A percentile compares a stretch with the other conserved stretches of the same genome.
Conservation (phyloP, 2,329 filamentous ascomycete genomes). For the Penicillium sp. region DNA sequence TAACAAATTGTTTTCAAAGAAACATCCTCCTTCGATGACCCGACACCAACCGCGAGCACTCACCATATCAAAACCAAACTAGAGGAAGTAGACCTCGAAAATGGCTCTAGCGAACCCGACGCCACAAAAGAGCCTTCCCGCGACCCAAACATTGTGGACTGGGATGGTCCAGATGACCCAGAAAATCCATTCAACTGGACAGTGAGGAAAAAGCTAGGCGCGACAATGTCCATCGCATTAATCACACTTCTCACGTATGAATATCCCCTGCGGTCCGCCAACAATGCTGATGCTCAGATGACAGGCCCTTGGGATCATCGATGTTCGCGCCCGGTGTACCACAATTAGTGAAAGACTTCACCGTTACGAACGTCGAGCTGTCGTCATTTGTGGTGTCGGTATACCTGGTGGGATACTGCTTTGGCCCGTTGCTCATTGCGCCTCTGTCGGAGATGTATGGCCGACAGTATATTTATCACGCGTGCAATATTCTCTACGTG, state of each 20-base stretch:
- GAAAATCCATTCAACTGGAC: slow-evolving; percentile 27
- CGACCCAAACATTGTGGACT: slow-evolving; percentile 58
- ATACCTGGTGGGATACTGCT: slow-evolving; percentile 62
- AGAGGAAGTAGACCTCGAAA: slow-evolving; percentile 11
- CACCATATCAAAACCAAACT: slow-evolving; percentile 1
- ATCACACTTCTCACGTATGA: slow-evolving; percentile 38
- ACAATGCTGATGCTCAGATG: not conserved
- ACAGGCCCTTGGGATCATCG: slow-evolving; percentile 41
- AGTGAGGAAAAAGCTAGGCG: slow-evolving; percentile 46
- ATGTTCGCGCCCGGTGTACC: slow-evolving; percentile 49
- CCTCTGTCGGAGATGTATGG: slow-evolving; percentile 68
- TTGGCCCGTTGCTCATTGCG: slow-evolving; percentile 61
- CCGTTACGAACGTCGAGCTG: slow-evolving; percentile 45
- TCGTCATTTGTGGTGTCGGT: slow-evolving; percentile 62
- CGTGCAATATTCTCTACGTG: slow-evolving; percentile 60
- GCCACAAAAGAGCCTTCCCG: not conserved
- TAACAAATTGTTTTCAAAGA: not conserved
- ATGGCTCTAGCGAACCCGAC: not conserved
- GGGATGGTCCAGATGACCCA: slow-evolving; percentile 61
- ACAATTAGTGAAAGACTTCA: slow-evolving; percentile 50
- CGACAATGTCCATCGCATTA: slow-evolving; percentile 50
- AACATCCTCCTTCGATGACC: not conserved
- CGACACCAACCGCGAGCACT: slow-evolving; percentile 13
- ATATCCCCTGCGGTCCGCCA: slow-evolving; percentile 5
- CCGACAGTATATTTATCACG: slow-evolving; percentile 57